Evolutionary conservation across 2,329 filamentous ascomycete species (phyloP), one percentile per base, ranked within the genome.

Genomic region (Ilyonectria robusta): DNA sequence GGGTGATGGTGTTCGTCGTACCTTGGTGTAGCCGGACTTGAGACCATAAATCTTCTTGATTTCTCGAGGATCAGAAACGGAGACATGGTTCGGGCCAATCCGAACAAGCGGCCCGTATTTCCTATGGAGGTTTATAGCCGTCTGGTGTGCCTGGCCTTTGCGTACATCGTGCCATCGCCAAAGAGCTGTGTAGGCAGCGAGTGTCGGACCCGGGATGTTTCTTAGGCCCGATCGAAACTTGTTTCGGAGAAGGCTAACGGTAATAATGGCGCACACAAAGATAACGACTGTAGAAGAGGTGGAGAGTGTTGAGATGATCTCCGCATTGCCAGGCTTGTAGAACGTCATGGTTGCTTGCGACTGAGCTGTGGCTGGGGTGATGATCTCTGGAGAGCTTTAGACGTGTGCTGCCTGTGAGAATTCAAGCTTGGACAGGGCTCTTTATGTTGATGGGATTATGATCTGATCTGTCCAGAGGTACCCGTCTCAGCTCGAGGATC

Each of bases 11-110:
- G 2, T 7, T 3, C 6, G 13, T 11, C n/a, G 15, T 59, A 67
- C 65, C 62, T 68, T 68, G 19, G 62, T 68, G 47, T 68, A 68
- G 35, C 66, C 63, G 3, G 66, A 62, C 29, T 68, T 68, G 21
- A 68, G 63, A 6, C 66, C 58, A n/a, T 68, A 68, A 23, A 68
- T 68, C 29, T 59, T 66, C 37, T 66, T 66, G 6, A 68, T 68
- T 29, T 66, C 63, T 17, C 23, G 47, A 19, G 66, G 63, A 15
- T 68, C 66, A 4, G 66, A 66, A 17, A 68, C 50, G 1, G 66
- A 66, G 6, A 68, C 59, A 42, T 66, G 63, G 21, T 68, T 68
- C 6, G 66, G 66, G 1, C 66, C 66, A 35, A 66, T 62, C 3
- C 62, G 33, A 17, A 65, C 62, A 2, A 65, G 50, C 10, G 15